These are phyloP conservation scores for Candida endomychidarum DNA, from an alignment of 805 yeast species.

Conservation along the genomic window DNA sequence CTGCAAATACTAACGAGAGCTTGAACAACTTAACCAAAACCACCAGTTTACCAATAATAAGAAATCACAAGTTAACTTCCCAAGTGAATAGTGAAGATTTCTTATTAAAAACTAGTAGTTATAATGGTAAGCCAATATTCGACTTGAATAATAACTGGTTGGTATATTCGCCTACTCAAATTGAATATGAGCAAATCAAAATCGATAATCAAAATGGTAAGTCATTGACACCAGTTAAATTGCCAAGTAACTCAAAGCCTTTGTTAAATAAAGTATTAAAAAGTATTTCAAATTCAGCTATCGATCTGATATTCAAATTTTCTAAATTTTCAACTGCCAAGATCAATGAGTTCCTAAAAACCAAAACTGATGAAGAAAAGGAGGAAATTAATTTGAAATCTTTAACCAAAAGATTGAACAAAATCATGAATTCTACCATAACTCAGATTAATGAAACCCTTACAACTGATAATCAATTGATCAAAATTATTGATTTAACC, in stretches of 20 bases:
- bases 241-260: constrained; percentile 49
- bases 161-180: constrained; percentile 43
- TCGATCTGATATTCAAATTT: constrained; percentile 49
- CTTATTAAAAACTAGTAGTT: constrained; percentile 29
- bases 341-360: constrained; percentile 36
- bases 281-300: constrained; percentile 49
- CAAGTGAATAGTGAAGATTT: constrained; percentile 21
- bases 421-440: constrained; percentile 35
- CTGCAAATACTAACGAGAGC: constrained; percentile 19
- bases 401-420: constrained; percentile 32
- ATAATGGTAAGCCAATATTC: constrained; percentile 42
- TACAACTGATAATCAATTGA: constrained; percentile 31
- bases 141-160: constrained; percentile 53
- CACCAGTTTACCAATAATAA: constrained; percentile 22
- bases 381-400: constrained; percentile 26
- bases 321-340: constrained; percentile 45
- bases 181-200: constrained; percentile 33
- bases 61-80: constrained; percentile 12
- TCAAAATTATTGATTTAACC: constrained; percentile 49
- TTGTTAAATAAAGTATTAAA: constrained; percentile 49
- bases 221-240: constrained; percentile 43
- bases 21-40: constrained; percentile 21
- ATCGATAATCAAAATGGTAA: constrained; percentile 17
- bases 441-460: constrained; percentile 21
- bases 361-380: constrained; percentile 15